Base-by-base conservation (phyloP, 2,329 filamentous ascomycete species). In the Aotearoamyces nothofagi region DNA sequence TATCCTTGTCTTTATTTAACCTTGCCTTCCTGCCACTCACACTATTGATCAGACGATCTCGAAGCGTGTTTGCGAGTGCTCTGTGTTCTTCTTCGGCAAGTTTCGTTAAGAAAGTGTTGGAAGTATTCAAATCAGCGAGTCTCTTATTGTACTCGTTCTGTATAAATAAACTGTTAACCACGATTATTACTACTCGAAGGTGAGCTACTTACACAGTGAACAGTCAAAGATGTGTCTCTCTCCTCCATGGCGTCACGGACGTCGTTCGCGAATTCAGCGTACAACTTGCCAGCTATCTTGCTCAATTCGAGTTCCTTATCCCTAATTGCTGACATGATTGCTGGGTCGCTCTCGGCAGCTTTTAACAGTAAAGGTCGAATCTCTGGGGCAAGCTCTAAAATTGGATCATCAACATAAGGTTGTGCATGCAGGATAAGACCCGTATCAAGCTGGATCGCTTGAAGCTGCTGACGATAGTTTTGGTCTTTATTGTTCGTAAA, bases 371-470 rank as follows among this genome's bases (percentile, higher is more conserved):
- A 26, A 5, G 33, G 33, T 5, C 42, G 39, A 16, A 62, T 57
- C 28, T 57, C 54, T 22, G 58, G 54, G 22, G 59, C 55, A 22
- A 45, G 48, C 38, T 65, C 60, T 3, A 59, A 76, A 26, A 93
- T 63, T 27, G 81, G 72, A 35, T 71, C 68, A 35, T 73, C 63
- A 29, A 66, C 62, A 51, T 92, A 92, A 1, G 81, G 78, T 45
- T 93, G 78, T 29, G 90, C 80, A 41, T 80, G 75, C 51, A 83
- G 75, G 40, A 93, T 82, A 25, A 92, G 66, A 33, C 70, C 81
- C 56, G 86, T 84, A 52, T 93, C 86, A 39, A 82, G 75, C 55
- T 94, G 86, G n/a, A 94, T 72, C 40, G 82, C 82, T 45, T 90
- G 78, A 2, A 94, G 67, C 54, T 94, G 83, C 40, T 90, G 80